Conservation (phyloP, 2,329 filamentous ascomycete genomes). For the Fusarium euwallaceae region DNA sequence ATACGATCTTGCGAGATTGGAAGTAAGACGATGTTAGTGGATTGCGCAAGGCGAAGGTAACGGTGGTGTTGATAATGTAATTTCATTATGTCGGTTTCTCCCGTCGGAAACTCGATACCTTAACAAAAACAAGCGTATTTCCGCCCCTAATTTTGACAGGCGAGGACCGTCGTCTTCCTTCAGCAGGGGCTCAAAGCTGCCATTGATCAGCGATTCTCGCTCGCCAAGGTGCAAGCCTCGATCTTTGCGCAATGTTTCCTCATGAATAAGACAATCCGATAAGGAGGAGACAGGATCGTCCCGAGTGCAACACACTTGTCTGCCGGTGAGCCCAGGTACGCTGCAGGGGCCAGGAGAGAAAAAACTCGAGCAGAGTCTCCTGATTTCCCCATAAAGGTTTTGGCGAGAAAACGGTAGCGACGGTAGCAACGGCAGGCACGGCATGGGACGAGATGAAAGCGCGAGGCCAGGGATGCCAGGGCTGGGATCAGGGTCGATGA, state of each 20-base stretch:
- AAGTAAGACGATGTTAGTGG: constrained; percentile 29
- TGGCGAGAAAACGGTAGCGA: constrained; percentile 25
- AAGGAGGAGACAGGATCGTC: constrained; percentile 11
- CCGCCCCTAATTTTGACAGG: constrained; percentile 5
- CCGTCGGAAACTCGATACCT: background rate
- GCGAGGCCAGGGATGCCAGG: background rate
- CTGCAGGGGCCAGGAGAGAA: constrained; percentile 5
- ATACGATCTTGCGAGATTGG: constrained; percentile 48
- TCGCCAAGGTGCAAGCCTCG: background rate
- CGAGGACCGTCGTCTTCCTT: background rate
- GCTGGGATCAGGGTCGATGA: constrained; percentile 30
- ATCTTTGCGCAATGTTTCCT: constrained; percentile 6
- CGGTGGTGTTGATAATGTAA: background rate
- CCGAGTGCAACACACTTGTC: constrained; percentile 9
- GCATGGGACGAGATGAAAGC: constrained; percentile 19
- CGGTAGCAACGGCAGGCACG: constrained; percentile 29
- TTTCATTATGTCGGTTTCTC: constrained; percentile 2
- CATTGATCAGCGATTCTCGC: background rate
- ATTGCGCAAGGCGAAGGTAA: background rate
- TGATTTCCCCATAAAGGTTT: constrained; percentile 12
- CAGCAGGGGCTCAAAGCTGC: background rate
- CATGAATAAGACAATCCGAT: background rate
- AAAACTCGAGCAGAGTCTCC: constrained; percentile 19
- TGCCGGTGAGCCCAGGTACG: background rate
- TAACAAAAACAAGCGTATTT: background rate